Conservation (phyloP, 2,329 filamentous ascomycete genomes). For the Colletotrichum falcatum region DNA sequence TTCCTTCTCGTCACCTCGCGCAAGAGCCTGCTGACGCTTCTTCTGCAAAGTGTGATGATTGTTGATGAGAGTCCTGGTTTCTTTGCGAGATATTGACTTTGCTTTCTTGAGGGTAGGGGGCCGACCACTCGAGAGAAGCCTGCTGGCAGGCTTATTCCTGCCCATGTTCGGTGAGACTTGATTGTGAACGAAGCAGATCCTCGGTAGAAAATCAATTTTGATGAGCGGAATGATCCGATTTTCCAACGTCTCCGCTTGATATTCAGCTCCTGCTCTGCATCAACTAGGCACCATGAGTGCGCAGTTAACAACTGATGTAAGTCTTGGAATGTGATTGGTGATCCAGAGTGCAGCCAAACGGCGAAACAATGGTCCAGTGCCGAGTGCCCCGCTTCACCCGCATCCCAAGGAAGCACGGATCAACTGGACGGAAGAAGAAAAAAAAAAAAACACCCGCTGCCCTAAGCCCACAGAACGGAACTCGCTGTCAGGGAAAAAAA, state of each 20-base stretch:
- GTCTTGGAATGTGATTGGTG: slow-evolving; percentile 3
- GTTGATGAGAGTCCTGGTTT: slow-evolving; percentile 74
- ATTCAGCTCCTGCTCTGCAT: neutral
- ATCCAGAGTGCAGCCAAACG: neutral
- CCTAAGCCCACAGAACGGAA: slow-evolving; percentile 38
- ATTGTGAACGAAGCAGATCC: no score
- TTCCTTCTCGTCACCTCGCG: slow-evolving; percentile 63
- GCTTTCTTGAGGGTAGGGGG: slow-evolving; percentile 65
- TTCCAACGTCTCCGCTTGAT: neutral
- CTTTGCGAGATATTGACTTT: slow-evolving; percentile 72
- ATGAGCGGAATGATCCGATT: no score
- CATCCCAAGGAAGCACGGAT: neutral
- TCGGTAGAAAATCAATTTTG: no score
- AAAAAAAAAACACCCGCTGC: neutral
- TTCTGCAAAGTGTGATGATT: slow-evolving; percentile 75
- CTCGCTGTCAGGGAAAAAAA: slow-evolving; percentile 1
- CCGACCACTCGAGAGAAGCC: slow-evolving; percentile 61
- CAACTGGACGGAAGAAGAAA: neutral
- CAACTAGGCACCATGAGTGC: neutral
- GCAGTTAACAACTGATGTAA: neutral
- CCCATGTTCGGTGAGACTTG: slow-evolving; percentile 20
- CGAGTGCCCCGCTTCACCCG: neutral
- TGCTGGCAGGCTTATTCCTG: slow-evolving; percentile 27
- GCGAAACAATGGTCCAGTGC: neutral
- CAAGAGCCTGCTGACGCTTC: slow-evolving; percentile 65